These are phyloP conservation scores for Oleoguttula mirabilis DNA, from an alignment of 495 filamentous ascomycete species.

Conservation along the genomic window DNA sequence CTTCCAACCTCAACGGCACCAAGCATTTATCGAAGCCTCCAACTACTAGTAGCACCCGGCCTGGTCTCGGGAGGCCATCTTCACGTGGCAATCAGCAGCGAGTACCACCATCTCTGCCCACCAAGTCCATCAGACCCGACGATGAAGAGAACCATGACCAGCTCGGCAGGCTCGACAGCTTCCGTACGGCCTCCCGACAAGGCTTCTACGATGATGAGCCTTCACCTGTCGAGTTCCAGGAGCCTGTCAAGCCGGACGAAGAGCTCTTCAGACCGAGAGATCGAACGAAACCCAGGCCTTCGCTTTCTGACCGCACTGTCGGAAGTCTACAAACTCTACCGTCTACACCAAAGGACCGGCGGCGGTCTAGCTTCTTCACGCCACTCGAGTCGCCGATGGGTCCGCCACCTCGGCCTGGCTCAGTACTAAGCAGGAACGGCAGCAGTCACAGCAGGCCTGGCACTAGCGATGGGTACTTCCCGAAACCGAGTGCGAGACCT, in stretches of 20 bases:
- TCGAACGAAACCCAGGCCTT: conserved; percentile 33
- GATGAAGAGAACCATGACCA: conserved; percentile 20
- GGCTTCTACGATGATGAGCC: conserved; percentile 16
- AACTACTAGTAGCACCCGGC: no score
- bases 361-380: conserved; percentile 51
- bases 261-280: conserved; percentile 14
- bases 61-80: conserved; percentile 2
- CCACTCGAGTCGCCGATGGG: conserved; percentile 42
- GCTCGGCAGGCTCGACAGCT: conserved; percentile 20
- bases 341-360: conserved; percentile 48
- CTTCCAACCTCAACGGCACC: background rate
- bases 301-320: conserved; percentile 56
- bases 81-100: conserved; percentile 15
- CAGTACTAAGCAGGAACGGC: conserved; percentile 36
- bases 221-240: conserved; percentile 11
- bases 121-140: conserved; percentile 9
- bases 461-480: conserved; percentile 38
- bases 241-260: background rate
- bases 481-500: conserved; percentile 27
- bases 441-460: conserved; percentile 26
- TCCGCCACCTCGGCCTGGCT: conserved; percentile 44
- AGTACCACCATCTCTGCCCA: background rate
- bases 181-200: conserved; percentile 22
- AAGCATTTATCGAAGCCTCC: background rate
- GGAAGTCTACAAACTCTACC: conserved; percentile 54